Percentiles rank a stretch among this genome's conserved stretches.
phyloP scores from a whole-genome alignment of 805 yeast genomes.

The Clavispora santaluciae region DNA sequence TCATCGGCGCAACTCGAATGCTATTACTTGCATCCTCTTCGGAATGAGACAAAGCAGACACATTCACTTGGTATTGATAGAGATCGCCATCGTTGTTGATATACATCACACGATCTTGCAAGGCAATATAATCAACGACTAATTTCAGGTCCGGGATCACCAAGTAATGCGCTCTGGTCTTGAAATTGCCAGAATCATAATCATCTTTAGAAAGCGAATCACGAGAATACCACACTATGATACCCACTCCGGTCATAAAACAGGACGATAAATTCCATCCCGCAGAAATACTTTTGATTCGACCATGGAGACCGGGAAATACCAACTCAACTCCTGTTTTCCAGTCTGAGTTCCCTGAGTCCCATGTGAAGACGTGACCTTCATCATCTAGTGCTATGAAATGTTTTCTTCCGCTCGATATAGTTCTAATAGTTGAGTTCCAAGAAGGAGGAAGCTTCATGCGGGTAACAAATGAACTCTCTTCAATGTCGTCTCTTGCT shows the following conservation, averaged over 20 bases:
- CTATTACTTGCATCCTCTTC: not conserved
- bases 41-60: constrained; percentile 2
- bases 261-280: constrained; percentile 66
- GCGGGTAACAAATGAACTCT: constrained; percentile 19
- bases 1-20: constrained; percentile 10
- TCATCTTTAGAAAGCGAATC: constrained; percentile 16
- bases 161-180: constrained; percentile 32
- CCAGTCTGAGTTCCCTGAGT: constrained; percentile 28
- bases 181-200: constrained; percentile 12
- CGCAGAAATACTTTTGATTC: constrained; percentile 47
- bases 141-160: constrained; percentile 37
- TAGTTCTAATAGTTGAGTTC: constrained; percentile 36
- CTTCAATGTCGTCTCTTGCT: constrained; percentile 1
- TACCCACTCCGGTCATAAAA: constrained; percentile 44
- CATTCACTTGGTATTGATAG: constrained; percentile 28
- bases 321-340: constrained; percentile 40
- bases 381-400: constrained; percentile 53
- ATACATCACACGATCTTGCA: constrained; percentile 49
- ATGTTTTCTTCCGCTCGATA: constrained; percentile 63
- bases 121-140: constrained; percentile 51
- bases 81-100: constrained; percentile 42
- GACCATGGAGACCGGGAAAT: constrained; percentile 27
- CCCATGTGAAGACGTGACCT: constrained; percentile 60
- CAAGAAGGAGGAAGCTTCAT: constrained; percentile 13
- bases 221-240: constrained; percentile 53